phyloP scores from a whole-genome alignment of 2,329 filamentous ascomycete genomes.

The Emmonsia crescens region DNA sequence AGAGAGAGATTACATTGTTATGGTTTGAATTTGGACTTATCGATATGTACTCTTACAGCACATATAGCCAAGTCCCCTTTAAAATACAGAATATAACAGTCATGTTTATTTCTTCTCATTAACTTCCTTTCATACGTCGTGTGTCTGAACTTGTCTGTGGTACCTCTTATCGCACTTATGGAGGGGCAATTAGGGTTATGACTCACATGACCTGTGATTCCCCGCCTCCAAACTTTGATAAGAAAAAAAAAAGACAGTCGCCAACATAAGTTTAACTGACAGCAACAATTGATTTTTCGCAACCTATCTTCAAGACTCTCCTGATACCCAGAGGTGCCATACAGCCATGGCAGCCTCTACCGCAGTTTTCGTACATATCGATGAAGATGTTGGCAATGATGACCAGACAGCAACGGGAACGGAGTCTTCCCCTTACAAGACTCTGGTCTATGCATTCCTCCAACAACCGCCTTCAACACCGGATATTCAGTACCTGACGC shows the following conservation, averaged over 20 bases:
- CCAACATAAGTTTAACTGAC: neutral
- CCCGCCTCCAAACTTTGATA: neutral
- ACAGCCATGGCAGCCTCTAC: slow-evolving; percentile 8
- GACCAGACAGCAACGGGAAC: slow-evolving; percentile 55
- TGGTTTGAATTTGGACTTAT: neutral
- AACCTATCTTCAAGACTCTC: neutral
- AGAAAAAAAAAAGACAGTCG: neutral
- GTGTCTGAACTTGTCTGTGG: too few relatives aligned
- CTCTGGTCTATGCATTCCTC: slow-evolving; percentile 65
- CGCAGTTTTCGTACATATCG: slow-evolving; percentile 54
- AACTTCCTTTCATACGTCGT: neutral
- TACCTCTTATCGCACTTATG: neutral
- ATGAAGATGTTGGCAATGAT: slow-evolving; percentile 69
- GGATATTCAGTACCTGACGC: slow-evolving; percentile 54
- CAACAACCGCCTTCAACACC: slow-evolving; percentile 48
- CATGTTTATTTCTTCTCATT: neutral
- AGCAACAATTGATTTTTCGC: neutral
- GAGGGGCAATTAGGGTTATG: neutral
- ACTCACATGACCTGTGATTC: slow-evolving; percentile 1
- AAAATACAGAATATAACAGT: neutral
- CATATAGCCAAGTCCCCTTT: neutral
- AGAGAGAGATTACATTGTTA: neutral
- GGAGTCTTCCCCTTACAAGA: slow-evolving; percentile 68
- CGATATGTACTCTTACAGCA: neutral
- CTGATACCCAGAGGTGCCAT: neutral